Base-by-base conservation (phyloP, 352 stramenopile species). In the Globisporangium acanthophoron region DNA sequence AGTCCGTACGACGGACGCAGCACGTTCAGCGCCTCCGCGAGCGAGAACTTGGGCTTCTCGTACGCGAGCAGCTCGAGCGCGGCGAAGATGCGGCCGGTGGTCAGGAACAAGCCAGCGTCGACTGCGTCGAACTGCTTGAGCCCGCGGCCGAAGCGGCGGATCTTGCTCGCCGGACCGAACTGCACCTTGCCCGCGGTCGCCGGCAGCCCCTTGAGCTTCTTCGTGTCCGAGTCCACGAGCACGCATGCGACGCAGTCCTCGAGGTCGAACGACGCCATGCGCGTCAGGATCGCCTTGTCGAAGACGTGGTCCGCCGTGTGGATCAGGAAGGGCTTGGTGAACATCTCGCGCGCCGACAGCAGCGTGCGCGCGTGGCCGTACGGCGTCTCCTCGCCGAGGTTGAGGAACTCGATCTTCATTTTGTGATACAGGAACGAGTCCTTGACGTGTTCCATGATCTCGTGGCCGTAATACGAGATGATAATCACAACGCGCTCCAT, bases 301-400 rank as follows among this genome's bases (percentile, higher is more conserved):
- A 94, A 92, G 59, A 94, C 80, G 63, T 92, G 85, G 58, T 94
- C 82, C 3, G 85, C 78, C 52, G 85, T 92, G 68, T 94, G 85
- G 61, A 94, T 92, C 44, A 94, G 63, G 60, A 94, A 94, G 7
- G 78, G 80, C n/a, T 84, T 78, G 1, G 69, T 64, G 58, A 94
- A 94, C 74, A 92, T 86, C 46, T 90, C 72, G 48, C 82, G 73
- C 27, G 82, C 85, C 13, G 85, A 86, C 21, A 94, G 65, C 41
- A 94, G 51, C 51, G 85, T 88, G 33, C 82, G 78, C 56, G 85
- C 76, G 61, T 92, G 77, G 37, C 80, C 78, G 55, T 90, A 55
- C 88, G 16, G 71, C 70, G 54, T 81, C 57, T 89, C 77, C 54
- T 90, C 77, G 40, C 83, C 83, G n/a, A 94, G 55, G 56, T 94